Base-by-base conservation (phyloP, 768 basidiomycete species). In the Boletus subparvulus region DNA sequence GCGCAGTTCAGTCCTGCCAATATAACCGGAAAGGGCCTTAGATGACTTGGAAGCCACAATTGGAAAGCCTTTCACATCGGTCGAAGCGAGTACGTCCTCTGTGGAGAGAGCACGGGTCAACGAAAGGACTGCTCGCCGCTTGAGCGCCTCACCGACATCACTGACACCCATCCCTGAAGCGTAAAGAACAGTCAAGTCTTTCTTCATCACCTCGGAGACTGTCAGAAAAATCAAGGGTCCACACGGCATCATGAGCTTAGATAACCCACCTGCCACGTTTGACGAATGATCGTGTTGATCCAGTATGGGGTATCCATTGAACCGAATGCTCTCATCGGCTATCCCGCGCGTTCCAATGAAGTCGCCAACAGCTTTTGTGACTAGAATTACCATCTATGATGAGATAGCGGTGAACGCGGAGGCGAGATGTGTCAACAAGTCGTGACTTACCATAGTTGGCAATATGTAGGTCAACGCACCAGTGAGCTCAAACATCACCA, bases 401-500 rank as follows among this genome's bases (percentile, higher is more conserved):
- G 59, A 56, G 52, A 61, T 56, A 55, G 45, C 44, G n/a, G 12
- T 61, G 36, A 61, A 42, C 19, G 39, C 28, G 17, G 44, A 48
- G 45, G 57, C 30, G 49, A 60, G 46, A 42, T 28, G 37, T 46
- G 54, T 50, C 47, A 45, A 51, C 26, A 33, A 41, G 33, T 37
- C 43, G 17, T 14, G 24, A 65, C 81, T 63, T 61, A 94, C 96
- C 97, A 99, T 99, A 14, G 94, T 95, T 7, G 97, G 97, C 28
- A 99, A 75, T 62, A 98, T 95, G 68, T 99, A 98, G 19, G 94
- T 98, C 66, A 98, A 72, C 7, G 97, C 96, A 13, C 97, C 97
- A 4, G 97, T 99, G 19, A 99, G 80, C 67, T 98, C 96, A 70
- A 98, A 98, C 94, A 99, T 98, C 73, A 99, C 95, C 36, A 98